A percentile compares a stretch with the other conserved stretches of the same genome.
phyloP scores from a whole-genome alignment of 306 rosid genomes.

The Vicia faba region DNA sequence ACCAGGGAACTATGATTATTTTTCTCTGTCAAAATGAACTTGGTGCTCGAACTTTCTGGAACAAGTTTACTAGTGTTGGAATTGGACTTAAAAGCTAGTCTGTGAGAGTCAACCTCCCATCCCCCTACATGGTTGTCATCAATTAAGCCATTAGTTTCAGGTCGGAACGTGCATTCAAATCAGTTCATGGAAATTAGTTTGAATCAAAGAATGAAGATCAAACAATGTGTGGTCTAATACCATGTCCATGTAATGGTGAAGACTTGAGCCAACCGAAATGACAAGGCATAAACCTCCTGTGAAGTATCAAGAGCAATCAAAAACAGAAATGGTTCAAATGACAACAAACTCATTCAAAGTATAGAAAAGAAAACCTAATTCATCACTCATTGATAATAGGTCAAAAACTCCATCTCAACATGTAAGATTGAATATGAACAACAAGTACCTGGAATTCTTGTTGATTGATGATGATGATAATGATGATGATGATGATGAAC shows the following conservation, averaged over 20 bases:
- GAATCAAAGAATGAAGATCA: conserved; percentile 33
- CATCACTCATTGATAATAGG: not conserved
- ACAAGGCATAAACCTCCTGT: conserved; percentile 55
- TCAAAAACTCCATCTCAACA: conserved; percentile 6
- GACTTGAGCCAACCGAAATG: conserved; percentile 49
- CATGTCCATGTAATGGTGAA: conserved; percentile 43
- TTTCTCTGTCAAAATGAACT: conserved; percentile 36
- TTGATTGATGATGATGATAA: conserved; percentile 9
- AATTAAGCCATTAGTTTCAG: conserved; percentile 35
- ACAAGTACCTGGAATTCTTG: conserved; percentile 17
- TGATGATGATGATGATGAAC: not conserved
- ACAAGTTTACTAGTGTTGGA: conserved; percentile 39
- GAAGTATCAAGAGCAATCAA: conserved; percentile 29
- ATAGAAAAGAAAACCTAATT: conserved; percentile 3
- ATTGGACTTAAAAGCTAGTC: conserved; percentile 42
- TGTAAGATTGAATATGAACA: not conserved
- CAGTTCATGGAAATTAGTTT: conserved; percentile 8
- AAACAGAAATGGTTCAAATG: not conserved
- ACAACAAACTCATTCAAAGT: conserved; percentile 15
- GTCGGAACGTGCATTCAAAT: conserved; percentile 19
- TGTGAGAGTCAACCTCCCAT: conserved; percentile 53
- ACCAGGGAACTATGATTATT: conserved; percentile 48
- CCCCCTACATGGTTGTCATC: conserved; percentile 55
- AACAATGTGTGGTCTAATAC: conserved; percentile 23
- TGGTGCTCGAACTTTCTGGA: conserved; percentile 43